Evolutionary conservation across 2,329 filamentous ascomycete genomes (phyloP), one percentile per base, ranked within the genome.

Genomic region (Cylindrodendrum hubeiense): DNA sequence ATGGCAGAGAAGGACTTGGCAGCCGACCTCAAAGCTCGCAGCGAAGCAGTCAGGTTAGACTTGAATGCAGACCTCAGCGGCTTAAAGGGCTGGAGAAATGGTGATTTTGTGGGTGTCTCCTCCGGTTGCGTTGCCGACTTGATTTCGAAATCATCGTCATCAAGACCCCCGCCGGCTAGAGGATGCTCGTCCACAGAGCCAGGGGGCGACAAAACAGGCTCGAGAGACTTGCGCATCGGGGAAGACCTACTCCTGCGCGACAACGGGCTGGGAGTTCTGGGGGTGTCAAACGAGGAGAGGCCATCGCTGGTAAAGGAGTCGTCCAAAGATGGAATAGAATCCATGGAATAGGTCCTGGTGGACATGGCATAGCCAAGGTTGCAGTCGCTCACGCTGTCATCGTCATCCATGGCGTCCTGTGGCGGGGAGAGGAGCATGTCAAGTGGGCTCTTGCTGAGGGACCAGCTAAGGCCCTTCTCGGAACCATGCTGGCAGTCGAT

Each of bases 11-110:
- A 85, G 8, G 89, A 89, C 65, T 85, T 87, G 53, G 90, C 90
- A 2, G 90, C 90, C 37, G 87, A 90, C 65, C 87, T 86, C 62
- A 92, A 77, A 34, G 89, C 89, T 21, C 88, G 85, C 50, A 92
- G 80, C 10, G 90, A 92, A 7, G 90, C 89, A 6, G 90, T 91
- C 39, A 92, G 76, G 72, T 92, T 92, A 4, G 89, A 91, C 76
- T 91, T 91, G 80, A 92, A 91, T 7, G 85, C 89, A 37, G 84
- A 84, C 63, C 83, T 82, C 37, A 89, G 79, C 2, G 87, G 86
- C 53, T 80, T 83, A 65, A 86, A 79, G n/a, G 79, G 79, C 46
- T 79, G 72, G 2, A 77, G 70, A 28, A 79, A 75, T 24, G 78
- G 76, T 8, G 77, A 78, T 51, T 78, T 77, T 65, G 76, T 60